Evolutionary conservation across 306 rosid genomes (phyloP), one percentile per base, ranked within the genome.

Genomic region (Vigna mungo): DNA sequence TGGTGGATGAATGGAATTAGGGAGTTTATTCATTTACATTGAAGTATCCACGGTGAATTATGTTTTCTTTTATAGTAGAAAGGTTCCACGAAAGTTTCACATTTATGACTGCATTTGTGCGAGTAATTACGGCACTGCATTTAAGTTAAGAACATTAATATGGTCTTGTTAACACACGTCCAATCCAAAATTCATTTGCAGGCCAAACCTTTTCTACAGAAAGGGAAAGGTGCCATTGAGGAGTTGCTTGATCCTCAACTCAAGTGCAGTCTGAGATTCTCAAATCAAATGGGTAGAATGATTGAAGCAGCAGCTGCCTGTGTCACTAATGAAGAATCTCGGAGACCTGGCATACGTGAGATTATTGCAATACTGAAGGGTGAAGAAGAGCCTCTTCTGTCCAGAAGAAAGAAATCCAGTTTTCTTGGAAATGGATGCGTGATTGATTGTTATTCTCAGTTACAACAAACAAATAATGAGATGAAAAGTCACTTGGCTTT

Each of bases 251-350:
- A 95, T 88, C 96, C 98, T 52, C 86, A 65, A 71, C 80, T 92
- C 48, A 81, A 88, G 76, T 86, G 89, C 85, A 89, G 76, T 32
- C 51, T 81, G 51, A 87, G 75, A 79, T 83, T 64, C 81, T 89
- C 97, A 15, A 84, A 88, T 80, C 95, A 95, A 81, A 88, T 95
- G 37, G 90, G 82, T 30, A 87, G 85, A 84, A 81, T 88, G 92
- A 89, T 92, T 2, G 97, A 92, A 81, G 97, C 98, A 48, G 92
- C 97, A 1, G 97, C 96, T 63, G 92, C 93, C 18, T 95, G 96
- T 80, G 76, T 90, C 52, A 89, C 93, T 1, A 86, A 83, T 32
- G 98, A 95, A 87, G 98, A 95, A 84, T 90, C 91, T 58, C 85
- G 97, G 48, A 84, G 98, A 76, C 98, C 98, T 0, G 77, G 87